Evolutionary conservation across 208 protist species (phyloP).

Genomic region (Trypanosomatidae sp.): DNA sequence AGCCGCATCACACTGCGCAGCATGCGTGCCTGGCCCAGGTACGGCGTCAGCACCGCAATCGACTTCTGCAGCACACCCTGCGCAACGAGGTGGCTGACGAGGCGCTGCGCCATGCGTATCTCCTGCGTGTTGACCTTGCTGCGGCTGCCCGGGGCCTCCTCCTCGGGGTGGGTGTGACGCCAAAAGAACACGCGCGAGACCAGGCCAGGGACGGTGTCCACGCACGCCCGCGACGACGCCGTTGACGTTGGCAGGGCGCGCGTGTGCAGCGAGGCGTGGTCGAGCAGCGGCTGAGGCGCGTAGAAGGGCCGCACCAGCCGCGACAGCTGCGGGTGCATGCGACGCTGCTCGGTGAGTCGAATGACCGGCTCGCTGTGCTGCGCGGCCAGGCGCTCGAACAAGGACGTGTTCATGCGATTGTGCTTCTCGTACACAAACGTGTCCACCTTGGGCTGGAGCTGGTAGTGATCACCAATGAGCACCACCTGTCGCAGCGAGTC

Average conservation of each 20-base stretch:
- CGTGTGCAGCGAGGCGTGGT: slow-evolving; percentile 30
- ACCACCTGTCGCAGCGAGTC: slow-evolving; percentile 85
- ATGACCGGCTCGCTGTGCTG: slow-evolving; percentile 20
- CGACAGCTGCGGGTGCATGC: slow-evolving; percentile 82
- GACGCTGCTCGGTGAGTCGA: slow-evolving; percentile 79
- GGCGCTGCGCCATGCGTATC: slow-evolving; percentile 57
- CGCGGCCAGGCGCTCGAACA: slow-evolving; percentile 80
- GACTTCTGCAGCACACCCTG: slow-evolving; percentile 77
- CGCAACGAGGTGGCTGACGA: slow-evolving; percentile 58
- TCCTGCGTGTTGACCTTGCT: slow-evolving; percentile 84
- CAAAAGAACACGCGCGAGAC: slow-evolving; percentile 78
- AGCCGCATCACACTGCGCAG: slow-evolving; percentile 63
- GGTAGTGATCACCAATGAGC: slow-evolving; percentile 88
- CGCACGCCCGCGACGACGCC: slow-evolving; percentile 8
- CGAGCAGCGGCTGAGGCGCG: slow-evolving; percentile 35
- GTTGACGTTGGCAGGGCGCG: slow-evolving; percentile 47
- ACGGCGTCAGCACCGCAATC: slow-evolving; percentile 92
- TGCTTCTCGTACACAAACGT: slow-evolving; percentile 82
- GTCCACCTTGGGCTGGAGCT: slow-evolving; percentile 88
- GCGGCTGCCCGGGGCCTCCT: slow-evolving; percentile 55
- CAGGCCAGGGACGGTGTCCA: slow-evolving; percentile 52
- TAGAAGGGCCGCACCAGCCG: slow-evolving; percentile 82
- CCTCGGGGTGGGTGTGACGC: slow-evolving; percentile 73
- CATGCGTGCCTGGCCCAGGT: slow-evolving; percentile 85
- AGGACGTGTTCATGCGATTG: slow-evolving; percentile 77